Evolutionary conservation across 2,329 filamentous ascomycete species (phyloP), one percentile per base, ranked within the genome.

Genomic region (Phialophora expanda): DNA sequence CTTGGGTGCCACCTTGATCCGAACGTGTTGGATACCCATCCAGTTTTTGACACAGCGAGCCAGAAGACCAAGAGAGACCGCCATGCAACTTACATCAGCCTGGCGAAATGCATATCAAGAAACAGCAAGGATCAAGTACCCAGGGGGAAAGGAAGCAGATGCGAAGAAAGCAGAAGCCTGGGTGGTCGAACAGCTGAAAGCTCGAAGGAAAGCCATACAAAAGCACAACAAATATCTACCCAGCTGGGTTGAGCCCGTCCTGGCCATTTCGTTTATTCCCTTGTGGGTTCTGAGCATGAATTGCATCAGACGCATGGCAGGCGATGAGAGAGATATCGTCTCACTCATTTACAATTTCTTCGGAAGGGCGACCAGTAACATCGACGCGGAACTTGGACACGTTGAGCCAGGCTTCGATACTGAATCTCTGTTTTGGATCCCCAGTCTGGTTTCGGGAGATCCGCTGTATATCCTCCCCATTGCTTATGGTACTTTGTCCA

Each of bases 391-490:
- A 26, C 59, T 74, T 44, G 65, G 78, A 26, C 71, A 72, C 3
- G 53, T 82, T 34, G 83, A 87, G 69, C 80, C 82, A 2, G 79
- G 81, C 4, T 75, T 89, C 17, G 79, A 82, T 4, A 80, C 74
- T 7, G 86, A 87, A 75, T 86, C 86, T n/a, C 80, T 83, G 2
- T 77, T 87, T 1, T 89, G 86, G 86, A 87, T 88, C 63, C 80
- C 82, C 0, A 80, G 89, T 72, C 80, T 89, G n/a, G 62, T 63
- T 51, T 60, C 64, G 6, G 48, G 51, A 5, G 68, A 70, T 41
- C 66, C 65, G 8, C 56, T 63, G 24, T 66, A 56, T 58, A 61
- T 67, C n/a, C 61, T 69, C 9, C 67, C 67, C 6, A 32, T 67
- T 17, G 51, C 54, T 11, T 69, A 67, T 56, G 62, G 57, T 3